phyloP scores from a whole-genome alignment of 257 asterid species.

The Ilex aquifolium region DNA sequence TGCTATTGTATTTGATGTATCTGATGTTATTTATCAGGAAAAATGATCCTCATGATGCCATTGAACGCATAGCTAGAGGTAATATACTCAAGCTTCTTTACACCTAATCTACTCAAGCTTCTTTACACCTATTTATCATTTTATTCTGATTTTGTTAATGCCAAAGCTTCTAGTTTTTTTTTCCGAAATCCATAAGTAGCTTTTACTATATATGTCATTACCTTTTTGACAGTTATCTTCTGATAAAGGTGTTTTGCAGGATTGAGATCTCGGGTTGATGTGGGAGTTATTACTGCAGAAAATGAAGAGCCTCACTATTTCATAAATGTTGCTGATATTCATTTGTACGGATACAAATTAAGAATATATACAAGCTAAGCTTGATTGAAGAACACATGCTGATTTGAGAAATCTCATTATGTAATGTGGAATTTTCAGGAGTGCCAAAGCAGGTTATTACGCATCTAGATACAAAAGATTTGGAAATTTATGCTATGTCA shows the following conservation, averaged over 20 bases:
- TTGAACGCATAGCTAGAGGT: slow-evolving; percentile 82
- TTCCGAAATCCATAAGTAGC: too few species aligned
- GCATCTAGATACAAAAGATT: slow-evolving; percentile 84
- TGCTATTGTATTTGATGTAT: slow-evolving; percentile 5
- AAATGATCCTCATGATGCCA: slow-evolving; percentile 75
- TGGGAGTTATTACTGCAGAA: slow-evolving; percentile 66
- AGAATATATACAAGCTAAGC: too few species aligned
- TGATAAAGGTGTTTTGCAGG: slow-evolving; percentile 44
- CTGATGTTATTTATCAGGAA: slow-evolving; percentile 43
- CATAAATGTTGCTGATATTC: slow-evolving; percentile 81
- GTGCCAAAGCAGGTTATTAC: slow-evolving; percentile 90
- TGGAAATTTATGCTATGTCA: slow-evolving; percentile 82
- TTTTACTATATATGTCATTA: too few species aligned
- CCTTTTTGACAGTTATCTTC: background rate
- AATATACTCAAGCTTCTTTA: slow-evolving; percentile 12
- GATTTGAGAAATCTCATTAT: background rate
- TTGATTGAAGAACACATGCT: too few species aligned
- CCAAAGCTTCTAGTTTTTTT: too few species aligned
- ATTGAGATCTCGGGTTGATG: slow-evolving; percentile 56
- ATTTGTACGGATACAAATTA: slow-evolving; percentile 53
- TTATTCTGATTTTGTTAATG: background rate
- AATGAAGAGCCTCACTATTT: slow-evolving; percentile 62
- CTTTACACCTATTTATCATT: slow-evolving; percentile 6
- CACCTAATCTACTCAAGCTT: slow-evolving; percentile 9
- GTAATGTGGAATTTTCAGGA: slow-evolving; percentile 38